These are phyloP conservation scores for Xerocomellus chrysenteron DNA, from an alignment of 768 basidiomycete species.

Conservation along the genomic window DNA sequence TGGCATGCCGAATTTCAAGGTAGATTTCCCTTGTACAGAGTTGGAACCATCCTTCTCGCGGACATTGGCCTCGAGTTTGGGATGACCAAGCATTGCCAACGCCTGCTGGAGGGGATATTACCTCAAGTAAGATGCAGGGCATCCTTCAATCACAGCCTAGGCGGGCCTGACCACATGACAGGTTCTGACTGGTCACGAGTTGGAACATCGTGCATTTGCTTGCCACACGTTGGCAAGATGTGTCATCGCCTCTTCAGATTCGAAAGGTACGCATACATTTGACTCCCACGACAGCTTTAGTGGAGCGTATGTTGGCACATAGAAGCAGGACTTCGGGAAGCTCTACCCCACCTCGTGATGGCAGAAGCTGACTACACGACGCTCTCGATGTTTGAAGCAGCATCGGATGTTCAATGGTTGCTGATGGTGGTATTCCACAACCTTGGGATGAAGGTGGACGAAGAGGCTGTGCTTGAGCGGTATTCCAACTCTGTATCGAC, in stretches of 20 bases:
- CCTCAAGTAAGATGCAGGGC: constrained; percentile 58
- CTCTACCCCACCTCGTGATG: constrained; percentile 56
- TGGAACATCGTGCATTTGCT: constrained; percentile 74
- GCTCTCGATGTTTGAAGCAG: constrained; percentile 57
- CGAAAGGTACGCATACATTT: constrained; percentile 38
- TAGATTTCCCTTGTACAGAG: constrained; percentile 64
- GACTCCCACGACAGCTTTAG: background rate
- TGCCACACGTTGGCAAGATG: constrained; percentile 75
- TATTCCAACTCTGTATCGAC: constrained; percentile 46
- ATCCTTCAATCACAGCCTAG: background rate
- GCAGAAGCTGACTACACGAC: constrained; percentile 65
- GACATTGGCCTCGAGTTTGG: constrained; percentile 78
- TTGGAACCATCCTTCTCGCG: constrained; percentile 69
- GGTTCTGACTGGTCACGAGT: constrained; percentile 69
- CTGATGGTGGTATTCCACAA: constrained; percentile 73
- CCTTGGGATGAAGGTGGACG: constrained; percentile 50
- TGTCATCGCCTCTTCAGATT: constrained; percentile 57
- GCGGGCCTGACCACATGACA: constrained; percentile 25
- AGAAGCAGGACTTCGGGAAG: constrained; percentile 48
- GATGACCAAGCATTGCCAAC: constrained; percentile 62
- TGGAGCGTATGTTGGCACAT: constrained; percentile 15
- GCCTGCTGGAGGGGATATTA: constrained; percentile 74
- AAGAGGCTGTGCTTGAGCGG: constrained; percentile 53
- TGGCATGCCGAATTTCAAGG: constrained; percentile 83
- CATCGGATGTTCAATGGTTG: constrained; percentile 71